Conservation (phyloP, 257 asterid genomes). For the Verbena officinalis region DNA sequence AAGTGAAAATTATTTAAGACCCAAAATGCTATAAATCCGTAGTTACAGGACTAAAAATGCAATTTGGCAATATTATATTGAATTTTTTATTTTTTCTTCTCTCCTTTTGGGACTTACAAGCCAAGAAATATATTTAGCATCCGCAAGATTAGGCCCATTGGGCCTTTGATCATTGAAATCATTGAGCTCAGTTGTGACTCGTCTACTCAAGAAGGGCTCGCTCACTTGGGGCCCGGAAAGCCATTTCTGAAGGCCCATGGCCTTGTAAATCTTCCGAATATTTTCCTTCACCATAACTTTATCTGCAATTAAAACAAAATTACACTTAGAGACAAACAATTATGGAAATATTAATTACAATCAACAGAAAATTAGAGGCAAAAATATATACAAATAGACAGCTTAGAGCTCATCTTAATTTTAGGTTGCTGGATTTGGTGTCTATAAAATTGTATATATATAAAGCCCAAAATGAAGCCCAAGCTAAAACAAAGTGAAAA, state of each 20-base stretch:
- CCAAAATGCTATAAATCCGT: too few species aligned
- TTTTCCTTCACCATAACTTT: conserved; percentile 54
- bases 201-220: conserved; percentile 16
- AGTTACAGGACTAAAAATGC: too few species aligned
- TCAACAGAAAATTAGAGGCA: neutral
- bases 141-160: conserved; percentile 22
- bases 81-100: too few species aligned
- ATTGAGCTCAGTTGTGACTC: conserved; percentile 30
- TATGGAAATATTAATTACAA: neutral
- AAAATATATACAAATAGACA: conserved; percentile 9
- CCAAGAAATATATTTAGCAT: conserved; percentile 52
- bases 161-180: conserved; percentile 20
- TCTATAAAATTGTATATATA: neutral
- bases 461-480: conserved; percentile 2
- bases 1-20: too few species aligned
- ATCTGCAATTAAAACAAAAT: conserved; percentile 36
- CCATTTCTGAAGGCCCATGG: conserved; percentile 45
- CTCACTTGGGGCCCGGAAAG: conserved; percentile 29
- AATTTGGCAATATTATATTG: too few species aligned
- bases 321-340: neutral
- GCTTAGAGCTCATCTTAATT: conserved; percentile 7
- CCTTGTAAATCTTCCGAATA: conserved; percentile 44
- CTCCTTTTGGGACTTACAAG: conserved; percentile 64
- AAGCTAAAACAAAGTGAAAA: conserved; percentile 1
- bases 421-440: neutral